These are phyloP conservation scores for Abrus pulchellus DNA, from an alignment of 306 rosid genomes.

Conservation along the genomic window DNA sequence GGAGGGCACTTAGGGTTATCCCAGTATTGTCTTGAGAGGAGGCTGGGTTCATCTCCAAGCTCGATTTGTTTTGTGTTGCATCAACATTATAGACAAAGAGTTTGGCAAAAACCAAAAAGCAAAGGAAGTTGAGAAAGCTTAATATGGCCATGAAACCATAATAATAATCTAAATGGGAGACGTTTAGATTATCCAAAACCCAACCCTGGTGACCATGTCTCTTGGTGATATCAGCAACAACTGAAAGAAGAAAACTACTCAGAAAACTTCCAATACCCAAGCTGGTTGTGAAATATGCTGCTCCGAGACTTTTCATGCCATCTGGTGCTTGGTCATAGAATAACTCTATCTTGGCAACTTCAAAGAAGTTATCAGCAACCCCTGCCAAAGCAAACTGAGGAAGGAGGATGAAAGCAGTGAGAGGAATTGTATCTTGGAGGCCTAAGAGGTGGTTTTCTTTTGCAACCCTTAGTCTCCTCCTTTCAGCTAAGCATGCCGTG, in stretches of 20 bases:
- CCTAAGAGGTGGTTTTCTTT: slow-evolving; percentile 51
- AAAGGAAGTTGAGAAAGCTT: slow-evolving; percentile 68
- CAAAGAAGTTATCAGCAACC: slow-evolving; percentile 72
- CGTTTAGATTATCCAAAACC: slow-evolving; percentile 76
- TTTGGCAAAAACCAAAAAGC: slow-evolving; percentile 70
- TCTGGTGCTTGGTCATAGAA: slow-evolving; percentile 92
- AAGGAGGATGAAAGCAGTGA: slow-evolving; percentile 72
- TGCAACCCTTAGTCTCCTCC: slow-evolving; percentile 64
- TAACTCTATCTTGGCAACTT: slow-evolving; percentile 79
- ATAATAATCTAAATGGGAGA: slow-evolving; percentile 70
- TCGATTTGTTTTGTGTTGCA: slow-evolving; percentile 39
- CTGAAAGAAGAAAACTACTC: slow-evolving; percentile 65
- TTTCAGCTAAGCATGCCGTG: slow-evolving; percentile 62
- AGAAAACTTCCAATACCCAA: slow-evolving; percentile 75
- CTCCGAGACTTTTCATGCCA: slow-evolving; percentile 83
- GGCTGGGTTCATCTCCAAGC: slow-evolving; percentile 41
- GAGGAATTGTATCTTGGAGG: slow-evolving; percentile 59
- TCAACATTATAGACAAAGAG: slow-evolving; percentile 67
- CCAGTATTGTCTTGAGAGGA: slow-evolving; percentile 23
- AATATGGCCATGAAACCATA: slow-evolving; percentile 71
- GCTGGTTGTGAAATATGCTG: slow-evolving; percentile 70
- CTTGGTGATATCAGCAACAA: slow-evolving; percentile 64
- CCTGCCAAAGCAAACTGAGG: slow-evolving; percentile 85
- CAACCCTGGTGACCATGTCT: slow-evolving; percentile 67
- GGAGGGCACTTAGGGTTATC: slow-evolving; percentile 36